Base-by-base conservation (phyloP, 140 eudicot genomes). In the Oenanthe javanica region DNA sequence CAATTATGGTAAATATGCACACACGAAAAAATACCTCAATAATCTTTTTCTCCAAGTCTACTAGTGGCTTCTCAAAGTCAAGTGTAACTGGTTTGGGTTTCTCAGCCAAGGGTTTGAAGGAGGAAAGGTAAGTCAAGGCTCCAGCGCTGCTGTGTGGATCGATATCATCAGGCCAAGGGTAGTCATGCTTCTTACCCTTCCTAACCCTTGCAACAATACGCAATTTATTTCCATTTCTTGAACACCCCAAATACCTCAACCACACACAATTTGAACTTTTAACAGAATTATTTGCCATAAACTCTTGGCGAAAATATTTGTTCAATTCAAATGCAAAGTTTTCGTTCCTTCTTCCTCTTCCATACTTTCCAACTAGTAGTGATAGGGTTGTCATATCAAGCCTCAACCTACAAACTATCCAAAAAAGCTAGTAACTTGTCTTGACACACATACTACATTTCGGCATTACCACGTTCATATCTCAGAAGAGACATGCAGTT, bases 21-120 rank as follows among this genome's bases (percentile, higher is more conserved):
- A n/a, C n/a, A n/a, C n/a, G n/a, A 15, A 14, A 61, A 70, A 31
- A 18, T 5, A 83, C 86, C 79, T 79, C 86, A 51, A 74, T 52
- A 49, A 84, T 80, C 73, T 84, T 66, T 40, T 67, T 51, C 82
- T 84, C 81, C 64, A 84, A 70, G 46, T 84, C 82, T 21, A 84
- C 79, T 47, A 84, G 77, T 23, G 87, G 87, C 77, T 76, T 84
- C 84, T 84, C 87, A 70, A 84, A 84, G n/a, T 75, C 87, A 25
- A 84, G 81, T 38, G 84, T 80, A 8, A 80, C 81, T 0, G 79
- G 84, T 71, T 80, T 84, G 31, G 84, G 84, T 49, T 86, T 86
- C 79, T 82, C 88, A 5, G 77, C 46, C 64, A 86, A 59, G 70
- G 89, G 89, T 82, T 83, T 86, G 71, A 86, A 86, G 76, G 66